Conservation (phyloP, 2,329 filamentous ascomycete species). For the Pseudogymnoascus sp. region DNA sequence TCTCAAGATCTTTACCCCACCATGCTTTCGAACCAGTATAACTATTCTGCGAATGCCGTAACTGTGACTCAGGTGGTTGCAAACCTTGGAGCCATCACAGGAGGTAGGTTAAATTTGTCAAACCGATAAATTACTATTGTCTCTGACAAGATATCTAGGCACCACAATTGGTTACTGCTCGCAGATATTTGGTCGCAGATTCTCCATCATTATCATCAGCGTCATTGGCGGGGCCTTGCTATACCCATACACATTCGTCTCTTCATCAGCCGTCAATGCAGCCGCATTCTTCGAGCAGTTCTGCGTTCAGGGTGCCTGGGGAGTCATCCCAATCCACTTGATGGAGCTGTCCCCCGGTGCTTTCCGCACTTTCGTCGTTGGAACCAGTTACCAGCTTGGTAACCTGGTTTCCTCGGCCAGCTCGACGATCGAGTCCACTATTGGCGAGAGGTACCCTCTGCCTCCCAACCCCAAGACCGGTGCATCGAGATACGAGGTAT, state of each 20-base stretch:
- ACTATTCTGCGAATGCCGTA: constrained; percentile 31
- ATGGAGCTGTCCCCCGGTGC: constrained; percentile 65
- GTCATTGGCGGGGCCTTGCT: constrained; percentile 65
- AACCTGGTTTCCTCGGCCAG: constrained; percentile 68
- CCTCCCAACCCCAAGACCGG: constrained; percentile 42
- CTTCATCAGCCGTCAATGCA: constrained; percentile 58
- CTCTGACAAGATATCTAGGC: constrained; percentile 31
- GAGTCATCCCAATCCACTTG: constrained; percentile 63
- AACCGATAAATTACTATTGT: neutral
- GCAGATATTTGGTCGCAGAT: constrained; percentile 57
- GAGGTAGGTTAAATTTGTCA: constrained; percentile 35
- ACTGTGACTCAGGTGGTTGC: constrained; percentile 67
- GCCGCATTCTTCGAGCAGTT: constrained; percentile 81
- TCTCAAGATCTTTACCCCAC: constrained; percentile 50
- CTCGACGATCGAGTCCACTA: constrained; percentile 69
- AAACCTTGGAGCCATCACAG: constrained; percentile 61
- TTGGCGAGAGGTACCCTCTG: constrained; percentile 68
- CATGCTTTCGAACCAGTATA: constrained; percentile 50
- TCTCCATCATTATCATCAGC: constrained; percentile 60
- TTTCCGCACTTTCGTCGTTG: constrained; percentile 64
- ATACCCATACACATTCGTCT: constrained; percentile 73
- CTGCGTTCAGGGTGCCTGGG: constrained; percentile 71
- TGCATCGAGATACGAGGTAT: neutral
- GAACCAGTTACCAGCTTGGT: constrained; percentile 65
- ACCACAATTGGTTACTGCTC: constrained; percentile 59